A percentile compares a stretch with the other conserved stretches of the same genome.
Conservation (phyloP, 306 rosid genomes). For the Nissolia schottii region DNA sequence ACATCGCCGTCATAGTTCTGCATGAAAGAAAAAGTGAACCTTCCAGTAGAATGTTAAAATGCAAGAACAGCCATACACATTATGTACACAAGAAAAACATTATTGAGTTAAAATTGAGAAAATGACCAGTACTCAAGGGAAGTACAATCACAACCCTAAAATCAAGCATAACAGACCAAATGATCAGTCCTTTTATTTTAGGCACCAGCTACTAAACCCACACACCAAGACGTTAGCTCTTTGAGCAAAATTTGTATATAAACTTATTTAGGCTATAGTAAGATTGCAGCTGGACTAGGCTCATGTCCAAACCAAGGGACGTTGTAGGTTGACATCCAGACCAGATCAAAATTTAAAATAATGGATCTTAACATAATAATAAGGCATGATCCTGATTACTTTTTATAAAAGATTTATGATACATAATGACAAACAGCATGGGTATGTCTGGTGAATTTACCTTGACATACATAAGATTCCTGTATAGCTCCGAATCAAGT, state of each 20-base stretch:
- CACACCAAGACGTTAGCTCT: slow-evolving; percentile 8
- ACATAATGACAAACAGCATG: slow-evolving; percentile 10
- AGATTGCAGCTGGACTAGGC: slow-evolving; percentile 8
- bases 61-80: slow-evolving; percentile 17
- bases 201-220: slow-evolving; percentile 8
- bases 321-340: slow-evolving; percentile 1
- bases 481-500: slow-evolving; percentile 89
- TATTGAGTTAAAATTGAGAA: neutral
- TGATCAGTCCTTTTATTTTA: neutral
- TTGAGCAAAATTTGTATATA: slow-evolving; percentile 1
- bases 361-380: neutral
- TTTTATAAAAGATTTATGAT: slow-evolving; percentile 3
- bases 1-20: slow-evolving; percentile 87
- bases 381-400: slow-evolving; percentile 5
- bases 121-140: slow-evolving; percentile 12
- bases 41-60: neutral
- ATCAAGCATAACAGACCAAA: slow-evolving; percentile 4
- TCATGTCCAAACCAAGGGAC: slow-evolving; percentile 17
- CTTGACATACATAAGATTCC: slow-evolving; percentile 94
- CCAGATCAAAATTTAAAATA: slow-evolving; percentile 10
- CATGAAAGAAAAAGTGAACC: slow-evolving; percentile 35
- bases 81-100: neutral
- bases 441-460: slow-evolving; percentile 42
- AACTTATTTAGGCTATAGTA: slow-evolving; percentile 4
- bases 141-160: neutral